A percentile compares a stretch with the other conserved stretches of the same genome.
phyloP scores from a whole-genome alignment of 2,329 filamentous ascomycete genomes.

The Zymoseptoria tritici region DNA sequence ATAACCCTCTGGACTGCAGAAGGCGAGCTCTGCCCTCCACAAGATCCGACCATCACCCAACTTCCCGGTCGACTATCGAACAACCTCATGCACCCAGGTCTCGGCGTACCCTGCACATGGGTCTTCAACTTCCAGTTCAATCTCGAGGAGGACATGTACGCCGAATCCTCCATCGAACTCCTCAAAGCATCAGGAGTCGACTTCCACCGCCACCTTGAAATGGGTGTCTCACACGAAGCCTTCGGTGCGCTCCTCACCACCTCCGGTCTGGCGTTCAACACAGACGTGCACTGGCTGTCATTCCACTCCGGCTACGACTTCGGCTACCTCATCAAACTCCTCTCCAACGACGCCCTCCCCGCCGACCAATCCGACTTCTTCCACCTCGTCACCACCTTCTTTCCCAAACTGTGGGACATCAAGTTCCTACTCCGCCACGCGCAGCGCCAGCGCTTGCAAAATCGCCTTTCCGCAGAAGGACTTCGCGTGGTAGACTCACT shows the following conservation, averaged over 20 bases:
- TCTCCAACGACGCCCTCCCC: slow-evolving; percentile 74
- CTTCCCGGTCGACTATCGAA: slow-evolving; percentile 7
- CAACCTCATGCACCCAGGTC: slow-evolving; percentile 36
- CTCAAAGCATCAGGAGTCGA: slow-evolving; percentile 88
- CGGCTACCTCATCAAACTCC: slow-evolving; percentile 89
- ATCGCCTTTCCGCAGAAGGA: slow-evolving; percentile 51
- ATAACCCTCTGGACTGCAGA: slow-evolving; percentile 88
- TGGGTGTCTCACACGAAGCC: slow-evolving; percentile 82
- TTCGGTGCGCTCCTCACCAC: slow-evolving; percentile 88
- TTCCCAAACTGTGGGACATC: slow-evolving; percentile 88
- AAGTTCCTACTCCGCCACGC: slow-evolving; percentile 95
- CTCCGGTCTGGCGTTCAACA: slow-evolving; percentile 80
- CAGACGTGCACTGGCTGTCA: slow-evolving; percentile 90
- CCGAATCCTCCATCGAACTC: slow-evolving; percentile 87
- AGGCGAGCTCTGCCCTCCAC: slow-evolving; percentile 74
- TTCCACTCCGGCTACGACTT: slow-evolving; percentile 99
- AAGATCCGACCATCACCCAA: slow-evolving; percentile 43
- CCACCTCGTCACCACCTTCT: slow-evolving; percentile 81
- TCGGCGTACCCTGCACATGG: slow-evolving; percentile 72
- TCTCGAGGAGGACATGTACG: slow-evolving; percentile 93
- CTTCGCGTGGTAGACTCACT: slow-evolving; percentile 74
- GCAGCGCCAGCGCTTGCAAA: slow-evolving; percentile 40
- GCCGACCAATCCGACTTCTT: slow-evolving; percentile 88
- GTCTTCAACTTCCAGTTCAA: slow-evolving; percentile 99
- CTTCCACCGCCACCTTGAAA: slow-evolving; percentile 72